Evolutionary conservation across 441 rosid genomes (phyloP).

Genomic region (Gossypium trilobum): DNA sequence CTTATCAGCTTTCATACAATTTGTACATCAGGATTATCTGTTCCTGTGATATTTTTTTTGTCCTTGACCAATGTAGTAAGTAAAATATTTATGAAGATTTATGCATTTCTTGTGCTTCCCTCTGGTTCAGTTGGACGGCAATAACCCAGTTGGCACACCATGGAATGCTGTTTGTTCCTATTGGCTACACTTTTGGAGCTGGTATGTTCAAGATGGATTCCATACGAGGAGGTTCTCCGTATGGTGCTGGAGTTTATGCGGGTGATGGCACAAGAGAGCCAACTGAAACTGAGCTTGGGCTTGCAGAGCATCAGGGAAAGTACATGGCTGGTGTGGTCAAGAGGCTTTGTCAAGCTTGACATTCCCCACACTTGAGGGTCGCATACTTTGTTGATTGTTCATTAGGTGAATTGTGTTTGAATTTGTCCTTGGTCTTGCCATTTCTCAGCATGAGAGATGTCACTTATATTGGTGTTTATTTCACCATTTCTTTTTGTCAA

Average conservation of each 20-base stretch:
- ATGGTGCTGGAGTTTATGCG: slow-evolving; percentile 83
- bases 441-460: slow-evolving; percentile 3
- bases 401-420: slow-evolving; percentile 20
- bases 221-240: slow-evolving; percentile 86
- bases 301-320: slow-evolving; percentile 95
- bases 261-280: slow-evolving; percentile 89
- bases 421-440: slow-evolving; percentile 18
- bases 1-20: not conserved
- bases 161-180: slow-evolving; percentile 89
- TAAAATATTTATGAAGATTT: not conserved
- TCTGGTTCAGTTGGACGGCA: slow-evolving; percentile 76
- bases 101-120: slow-evolving; percentile 5
- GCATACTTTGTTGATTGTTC: slow-evolving; percentile 10
- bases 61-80: not conserved
- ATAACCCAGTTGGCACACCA: slow-evolving; percentile 92
- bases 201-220: slow-evolving; percentile 96
- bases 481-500: not conserved
- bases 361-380: not conserved
- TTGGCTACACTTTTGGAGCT: slow-evolving; percentile 93
- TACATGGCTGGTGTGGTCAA: slow-evolving; percentile 80
- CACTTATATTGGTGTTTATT: not conserved
- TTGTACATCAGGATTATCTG: not conserved
- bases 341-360: slow-evolving; percentile 54
- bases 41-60: not conserved
- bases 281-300: slow-evolving; percentile 64